These are phyloP conservation scores for Tricholoma matsutake DNA, from an alignment of 768 basidiomycete genomes.

Conservation along the genomic window DNA sequence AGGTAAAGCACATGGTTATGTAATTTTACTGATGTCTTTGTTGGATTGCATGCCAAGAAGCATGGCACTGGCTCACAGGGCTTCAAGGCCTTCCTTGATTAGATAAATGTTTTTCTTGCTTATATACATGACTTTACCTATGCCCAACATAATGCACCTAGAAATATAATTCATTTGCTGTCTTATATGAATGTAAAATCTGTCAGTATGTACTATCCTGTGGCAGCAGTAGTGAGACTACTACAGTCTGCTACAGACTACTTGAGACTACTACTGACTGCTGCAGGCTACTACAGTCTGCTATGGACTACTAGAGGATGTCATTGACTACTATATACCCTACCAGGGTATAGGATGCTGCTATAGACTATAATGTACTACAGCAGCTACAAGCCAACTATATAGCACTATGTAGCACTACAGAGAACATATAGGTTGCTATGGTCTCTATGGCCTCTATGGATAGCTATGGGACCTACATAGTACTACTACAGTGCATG, in stretches of 20 bases:
- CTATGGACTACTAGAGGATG: no score
- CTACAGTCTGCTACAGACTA: no score
- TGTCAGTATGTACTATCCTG: no score
- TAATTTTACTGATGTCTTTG: neutral
- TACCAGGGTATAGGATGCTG: neutral
- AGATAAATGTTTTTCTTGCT: neutral
- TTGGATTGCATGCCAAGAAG: neutral
- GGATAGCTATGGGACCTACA: neutral
- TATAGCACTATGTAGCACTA: neutral
- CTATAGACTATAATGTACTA: neutral
- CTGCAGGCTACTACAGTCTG: no score
- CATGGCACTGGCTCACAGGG: neutral
- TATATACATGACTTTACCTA: neutral
- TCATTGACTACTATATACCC: no score
- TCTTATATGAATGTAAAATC: neutral
- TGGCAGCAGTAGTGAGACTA: constrained; percentile 1
- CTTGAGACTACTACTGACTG: no score
- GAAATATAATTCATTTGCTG: neutral
- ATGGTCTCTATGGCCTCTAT: no score
- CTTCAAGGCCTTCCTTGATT: neutral
- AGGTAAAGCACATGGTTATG: neutral
- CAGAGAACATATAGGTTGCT: no score
- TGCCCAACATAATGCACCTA: neutral
- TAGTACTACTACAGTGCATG: no score
- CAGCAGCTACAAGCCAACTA: neutral